Base-by-base conservation (phyloP, 441 rosid genomes). In the Viola pubescens region DNA sequence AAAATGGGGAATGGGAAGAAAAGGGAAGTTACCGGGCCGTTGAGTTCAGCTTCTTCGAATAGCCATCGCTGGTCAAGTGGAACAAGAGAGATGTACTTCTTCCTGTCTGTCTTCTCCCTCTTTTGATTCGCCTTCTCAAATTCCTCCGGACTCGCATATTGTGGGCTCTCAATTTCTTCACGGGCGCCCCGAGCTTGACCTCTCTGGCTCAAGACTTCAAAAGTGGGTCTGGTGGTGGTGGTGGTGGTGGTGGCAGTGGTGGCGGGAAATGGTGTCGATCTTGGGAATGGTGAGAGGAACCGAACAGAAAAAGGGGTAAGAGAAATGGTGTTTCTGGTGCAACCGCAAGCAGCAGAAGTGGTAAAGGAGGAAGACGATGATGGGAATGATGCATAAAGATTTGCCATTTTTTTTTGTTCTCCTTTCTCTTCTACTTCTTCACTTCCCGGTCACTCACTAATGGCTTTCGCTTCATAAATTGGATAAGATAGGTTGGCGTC, bases 11-110 rank as follows among this genome's bases (percentile, higher is more conserved):
- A 11, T 42, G 55, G 8, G 52, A 47, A 52, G 41, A 7, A 56
- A 11, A 53, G 4, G 59, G 51, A 10, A 11, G 9, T 76, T 89
- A 91, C 98, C 41, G 95, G 98, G 68, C 98, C 98, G 40, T 77
- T 61, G 14, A 81, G 78, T 75, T 91, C 97, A 37, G 79, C 74
- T 72, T 82, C 82, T 16, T 91, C 94, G 53, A 91, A 85, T 94
- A 87, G 81, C 97, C 97, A 89, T 4, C 97, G 85, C 56, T 89
- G 89, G 44, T 89, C 89, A 12, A 76, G 73, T 9, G 95, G 94
- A 14, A 89, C 82, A 60, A 73, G 68, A 67, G 94, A 58, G 42
- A 76, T 69, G 52, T 4, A 41, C 1, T 12, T 48, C 14, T 62
- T 26, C 34, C 34, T 54, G 3, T 60, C 72, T 42, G 48, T 67